Evolutionary conservation across 2,329 filamentous ascomycete genomes (phyloP).

Genomic region (Microdochium nivale): DNA sequence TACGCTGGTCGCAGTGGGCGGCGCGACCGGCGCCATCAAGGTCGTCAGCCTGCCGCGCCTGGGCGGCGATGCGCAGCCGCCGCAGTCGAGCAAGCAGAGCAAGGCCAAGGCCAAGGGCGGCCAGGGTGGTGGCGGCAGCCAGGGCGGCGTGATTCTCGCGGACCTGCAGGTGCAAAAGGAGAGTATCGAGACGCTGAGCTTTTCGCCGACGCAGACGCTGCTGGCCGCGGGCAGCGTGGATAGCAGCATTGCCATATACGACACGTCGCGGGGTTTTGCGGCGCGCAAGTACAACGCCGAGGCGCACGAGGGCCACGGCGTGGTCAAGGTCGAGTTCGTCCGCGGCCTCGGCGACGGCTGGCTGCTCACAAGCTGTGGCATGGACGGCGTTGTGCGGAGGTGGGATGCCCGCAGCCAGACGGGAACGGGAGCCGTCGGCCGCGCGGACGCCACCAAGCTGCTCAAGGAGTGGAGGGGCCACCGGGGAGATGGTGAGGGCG

Average conservation of each 20-base stretch:
- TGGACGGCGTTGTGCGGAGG: conserved; percentile 82
- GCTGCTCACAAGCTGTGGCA: conserved; percentile 78
- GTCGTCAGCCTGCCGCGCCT: conserved; percentile 74
- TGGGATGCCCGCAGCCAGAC: conserved; percentile 68
- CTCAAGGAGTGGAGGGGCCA: conserved; percentile 89
- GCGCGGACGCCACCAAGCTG: conserved; percentile 59
- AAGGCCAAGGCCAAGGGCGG: conserved; percentile 28
- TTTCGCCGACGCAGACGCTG: conserved; percentile 41
- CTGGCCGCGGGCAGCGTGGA: conserved; percentile 62
- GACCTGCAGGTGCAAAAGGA: conserved; percentile 69
- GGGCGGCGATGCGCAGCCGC: conserved; percentile 14
- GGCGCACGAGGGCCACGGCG: conserved; percentile 79
- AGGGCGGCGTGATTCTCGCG: conserved; percentile 62
- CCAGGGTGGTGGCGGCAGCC: conserved; percentile 27
- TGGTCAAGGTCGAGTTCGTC: conserved; percentile 90
- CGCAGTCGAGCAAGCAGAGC: conserved; percentile 16
- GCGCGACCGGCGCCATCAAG: conserved; percentile 77
- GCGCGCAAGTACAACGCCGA: conserved; percentile 74
- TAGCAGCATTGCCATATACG: conserved; percentile 76
- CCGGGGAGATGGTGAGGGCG: conserved; percentile 72
- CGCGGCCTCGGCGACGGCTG: conserved; percentile 42
- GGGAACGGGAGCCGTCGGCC: conserved; percentile 14
- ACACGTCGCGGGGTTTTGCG: conserved; percentile 77
- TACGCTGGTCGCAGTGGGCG: conserved; percentile 75
- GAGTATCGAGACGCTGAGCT: conserved; percentile 68